phyloP scores from a whole-genome alignment of 2,329 filamentous ascomycete genomes.

The Shiraia bambusicola region DNA sequence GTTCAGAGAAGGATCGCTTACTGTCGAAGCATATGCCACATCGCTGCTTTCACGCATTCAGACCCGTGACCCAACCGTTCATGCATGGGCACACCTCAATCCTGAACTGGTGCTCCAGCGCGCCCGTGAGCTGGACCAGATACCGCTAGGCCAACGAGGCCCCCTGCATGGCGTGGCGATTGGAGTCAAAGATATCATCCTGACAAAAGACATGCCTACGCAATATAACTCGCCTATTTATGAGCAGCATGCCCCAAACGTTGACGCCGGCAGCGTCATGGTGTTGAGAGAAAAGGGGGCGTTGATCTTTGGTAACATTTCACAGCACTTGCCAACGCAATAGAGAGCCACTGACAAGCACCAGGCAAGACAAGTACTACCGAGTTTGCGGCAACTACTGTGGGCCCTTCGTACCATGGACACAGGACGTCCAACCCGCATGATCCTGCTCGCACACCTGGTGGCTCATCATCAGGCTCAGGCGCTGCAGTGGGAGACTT shows the following conservation, averaged over 20 bases:
- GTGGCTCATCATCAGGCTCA: constrained; percentile 68
- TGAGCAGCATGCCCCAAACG: constrained; percentile 43
- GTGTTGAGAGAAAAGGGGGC: constrained; percentile 58
- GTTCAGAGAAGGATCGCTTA: constrained; percentile 1
- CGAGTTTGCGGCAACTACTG: constrained; percentile 61
- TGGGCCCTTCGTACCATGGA: constrained; percentile 43
- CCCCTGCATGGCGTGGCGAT: constrained; percentile 60
- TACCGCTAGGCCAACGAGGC: constrained; percentile 53
- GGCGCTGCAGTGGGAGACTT: constrained; percentile 66
- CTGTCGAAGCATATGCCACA: constrained; percentile 2
- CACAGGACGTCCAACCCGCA: constrained; percentile 61
- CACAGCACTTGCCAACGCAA: not conserved
- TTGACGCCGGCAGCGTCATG: constrained; percentile 57
- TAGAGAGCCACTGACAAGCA: not conserved
- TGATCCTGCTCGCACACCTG: constrained; percentile 57
- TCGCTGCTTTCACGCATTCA: constrained; percentile 19
- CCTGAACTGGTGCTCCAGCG: constrained; percentile 49
- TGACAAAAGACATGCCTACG: constrained; percentile 61
- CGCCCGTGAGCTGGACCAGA: constrained; percentile 53
- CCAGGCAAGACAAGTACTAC: constrained; percentile 59
- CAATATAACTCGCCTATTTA: constrained; percentile 60
- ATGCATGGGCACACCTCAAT: constrained; percentile 38
- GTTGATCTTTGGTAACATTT: constrained; percentile 50
- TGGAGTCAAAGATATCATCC: constrained; percentile 62
- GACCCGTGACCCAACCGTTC: constrained; percentile 23